Evolutionary conservation across 352 stramenopile genomes (phyloP), one percentile per base, ranked within the genome.

Genomic region (Phytopythium kandeliae): DNA sequence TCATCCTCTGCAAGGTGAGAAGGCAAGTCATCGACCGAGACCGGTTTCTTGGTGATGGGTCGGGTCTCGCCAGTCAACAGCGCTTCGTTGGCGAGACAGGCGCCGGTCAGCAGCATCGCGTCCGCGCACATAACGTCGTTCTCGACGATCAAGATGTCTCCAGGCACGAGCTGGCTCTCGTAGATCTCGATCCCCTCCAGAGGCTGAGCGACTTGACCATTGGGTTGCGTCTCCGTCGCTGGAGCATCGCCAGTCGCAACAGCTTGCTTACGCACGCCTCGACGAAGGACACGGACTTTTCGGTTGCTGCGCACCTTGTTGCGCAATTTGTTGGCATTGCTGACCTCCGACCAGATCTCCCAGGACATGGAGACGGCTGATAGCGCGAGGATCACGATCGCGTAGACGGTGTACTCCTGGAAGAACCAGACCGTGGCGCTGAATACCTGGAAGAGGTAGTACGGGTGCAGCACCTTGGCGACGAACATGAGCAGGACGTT

Each of bases 401-500:
- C 63, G 52, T 83, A 83, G 12, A 63, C 43, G 2, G 55, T 68
- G 54, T 86, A 86, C 3, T 64, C 40, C 24, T 83, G 45, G 2
- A 45, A 48, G 24, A 81, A 67, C 74, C 74, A 86, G 15, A 86
- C 63, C 0, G 45, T 55, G 10, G 65, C 57, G 30, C 69, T 81
- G 52, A 86, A 81, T 22, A 83, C 31, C 57, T 86, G 71, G 47
- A 86, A 86, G 6, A 86, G 24, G 57, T 86, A 83, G 57, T 73
- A 86, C 50, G 71, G 74, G 31, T 83, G 74, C 38, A 81, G 62
- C 28, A 78, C 9, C 57, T 86, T 86, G 35, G 65, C 37, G 50
- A 85, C 76, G 26, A 88, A 41, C 25, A 88, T 55, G 47, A 59
- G 60, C 1, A 55, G 25, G 19, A 77, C 50, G 13, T 56, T 55